A percentile compares a stretch with the other conserved stretches of the same genome.
These are phyloP conservation scores for Pleurozium schreberi DNA, from an alignment of 225 moss, liverwort and hornwort species.

Conservation along the genomic window DNA sequence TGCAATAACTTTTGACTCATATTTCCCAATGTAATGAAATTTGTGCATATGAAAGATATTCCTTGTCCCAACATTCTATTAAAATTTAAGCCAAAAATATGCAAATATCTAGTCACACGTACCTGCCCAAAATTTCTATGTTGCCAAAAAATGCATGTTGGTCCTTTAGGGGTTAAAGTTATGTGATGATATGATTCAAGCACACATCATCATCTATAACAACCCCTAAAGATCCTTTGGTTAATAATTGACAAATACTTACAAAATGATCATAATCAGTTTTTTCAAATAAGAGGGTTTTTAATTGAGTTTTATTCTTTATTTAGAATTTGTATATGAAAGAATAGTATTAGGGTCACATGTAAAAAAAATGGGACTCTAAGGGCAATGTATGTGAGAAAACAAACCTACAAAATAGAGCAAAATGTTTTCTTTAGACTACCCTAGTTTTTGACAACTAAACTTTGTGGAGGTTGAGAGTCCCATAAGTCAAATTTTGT, in stretches of 20 bases:
- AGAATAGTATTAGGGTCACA: neutral
- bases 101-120: too few relatives aligned
- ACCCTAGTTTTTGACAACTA: accelerated
- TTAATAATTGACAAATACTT: neutral
- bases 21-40: too few relatives aligned
- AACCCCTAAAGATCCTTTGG: accelerated
- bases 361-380: neutral
- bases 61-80: too few relatives aligned
- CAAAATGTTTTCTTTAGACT: neutral
- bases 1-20: too few relatives aligned
- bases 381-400: neutral
- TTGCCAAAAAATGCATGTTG: too few relatives aligned
- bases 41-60: too few relatives aligned
- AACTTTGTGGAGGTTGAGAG: neutral
- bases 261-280: neutral
- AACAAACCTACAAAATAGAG: neutral
- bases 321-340: neutral
- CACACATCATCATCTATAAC: neutral
- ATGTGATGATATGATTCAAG: too few relatives aligned
- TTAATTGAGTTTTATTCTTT: neutral
- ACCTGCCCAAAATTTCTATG: too few relatives aligned
- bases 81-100: too few relatives aligned
- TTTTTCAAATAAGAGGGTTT: neutral
- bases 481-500: neutral
- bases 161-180: too few relatives aligned